phyloP scores from a whole-genome alignment of 2,329 filamentous ascomycete genomes.

The Beauveria rudraprayagi region DNA sequence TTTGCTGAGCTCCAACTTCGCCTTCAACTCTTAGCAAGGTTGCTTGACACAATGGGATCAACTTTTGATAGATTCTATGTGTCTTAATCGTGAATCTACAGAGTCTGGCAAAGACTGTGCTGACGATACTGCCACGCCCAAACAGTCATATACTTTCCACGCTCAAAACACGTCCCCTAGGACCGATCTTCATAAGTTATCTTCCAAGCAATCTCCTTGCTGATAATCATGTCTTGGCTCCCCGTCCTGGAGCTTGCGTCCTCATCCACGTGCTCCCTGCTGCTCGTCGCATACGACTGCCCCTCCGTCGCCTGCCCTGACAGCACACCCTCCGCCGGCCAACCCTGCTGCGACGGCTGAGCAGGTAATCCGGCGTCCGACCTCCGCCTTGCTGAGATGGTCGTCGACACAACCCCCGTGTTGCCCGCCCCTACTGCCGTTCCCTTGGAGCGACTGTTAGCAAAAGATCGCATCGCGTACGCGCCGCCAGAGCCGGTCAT shows the following conservation, averaged over 20 bases:
- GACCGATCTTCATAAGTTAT: conserved; percentile 11
- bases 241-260: conserved; percentile 11
- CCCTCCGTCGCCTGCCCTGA: not conserved
- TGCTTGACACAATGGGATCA: not conserved
- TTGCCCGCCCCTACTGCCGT: not conserved
- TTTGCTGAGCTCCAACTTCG: not conserved
- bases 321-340: not conserved
- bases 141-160: not conserved
- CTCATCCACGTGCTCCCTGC: conserved; percentile 4
- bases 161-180: not conserved
- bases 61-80: not conserved
- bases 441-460: conserved; percentile 7
- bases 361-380: not conserved
- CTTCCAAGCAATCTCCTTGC: conserved; percentile 14
- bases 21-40: not conserved
- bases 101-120: not conserved
- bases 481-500: conserved; percentile 9
- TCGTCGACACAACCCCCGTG: not conserved
- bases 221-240: conserved; percentile 17
- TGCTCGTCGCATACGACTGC: not conserved
- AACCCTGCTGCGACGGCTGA: not conserved
- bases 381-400: not conserved
- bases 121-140: not conserved
- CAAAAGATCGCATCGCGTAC: conserved; percentile 9
- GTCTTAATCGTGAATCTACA: not conserved